phyloP scores from a whole-genome alignment of 441 rosid genomes.

The Brassica hybrid region DNA sequence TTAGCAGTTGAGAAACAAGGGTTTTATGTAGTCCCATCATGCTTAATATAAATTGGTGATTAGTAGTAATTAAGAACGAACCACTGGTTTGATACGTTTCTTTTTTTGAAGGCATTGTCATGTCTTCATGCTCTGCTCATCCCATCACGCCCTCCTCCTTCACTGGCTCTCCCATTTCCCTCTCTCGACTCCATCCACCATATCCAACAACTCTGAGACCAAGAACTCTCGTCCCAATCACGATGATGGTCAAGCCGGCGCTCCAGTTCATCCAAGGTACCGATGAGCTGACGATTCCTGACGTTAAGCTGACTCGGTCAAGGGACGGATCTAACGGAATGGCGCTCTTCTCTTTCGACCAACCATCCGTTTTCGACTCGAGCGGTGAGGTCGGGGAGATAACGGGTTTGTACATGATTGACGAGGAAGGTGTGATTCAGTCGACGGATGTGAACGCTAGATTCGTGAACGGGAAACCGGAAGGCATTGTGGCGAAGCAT shows the following conservation, averaged over 20 bases:
- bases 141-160: constrained; percentile 50
- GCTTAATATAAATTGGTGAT: neutral
- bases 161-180: constrained; percentile 53
- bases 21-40: neutral
- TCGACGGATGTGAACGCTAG: constrained; percentile 93
- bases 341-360: constrained; percentile 81
- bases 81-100: neutral
- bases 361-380: constrained; percentile 91
- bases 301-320: constrained; percentile 83
- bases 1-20: neutral
- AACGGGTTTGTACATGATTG: constrained; percentile 95
- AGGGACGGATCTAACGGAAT: constrained; percentile 87
- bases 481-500: constrained; percentile 83
- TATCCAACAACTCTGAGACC: constrained; percentile 37
- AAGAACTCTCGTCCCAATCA: constrained; percentile 35
- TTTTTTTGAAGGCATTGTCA: constrained; percentile 45
- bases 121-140: constrained; percentile 47
- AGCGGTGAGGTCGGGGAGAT: constrained; percentile 91
- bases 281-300: constrained; percentile 89
- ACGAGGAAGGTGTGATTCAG: constrained; percentile 91
- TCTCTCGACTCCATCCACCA: constrained; percentile 31
- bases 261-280: constrained; percentile 94
- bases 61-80: neutral
- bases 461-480: constrained; percentile 88
- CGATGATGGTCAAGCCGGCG: constrained; percentile 77